phyloP scores from a whole-genome alignment of 2,329 filamentous ascomycete genomes.

The Sclerotinia borealis region DNA sequence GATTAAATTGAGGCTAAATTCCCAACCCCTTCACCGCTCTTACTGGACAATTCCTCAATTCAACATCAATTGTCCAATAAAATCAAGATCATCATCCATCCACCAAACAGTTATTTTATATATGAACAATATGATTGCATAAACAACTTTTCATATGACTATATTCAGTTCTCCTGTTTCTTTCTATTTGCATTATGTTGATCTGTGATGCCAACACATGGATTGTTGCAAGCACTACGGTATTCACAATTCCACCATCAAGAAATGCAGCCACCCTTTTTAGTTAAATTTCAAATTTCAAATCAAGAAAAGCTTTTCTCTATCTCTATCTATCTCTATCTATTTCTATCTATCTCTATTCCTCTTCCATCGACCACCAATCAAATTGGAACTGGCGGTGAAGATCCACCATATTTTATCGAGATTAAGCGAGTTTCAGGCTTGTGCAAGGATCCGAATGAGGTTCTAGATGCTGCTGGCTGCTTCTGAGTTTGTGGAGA shows the following conservation, averaged over 20 bases:
- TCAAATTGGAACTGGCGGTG: constrained; percentile 28
- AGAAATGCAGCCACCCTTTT: constrained; percentile 30
- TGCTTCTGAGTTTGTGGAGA: not conserved
- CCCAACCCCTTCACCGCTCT: constrained; percentile 15
- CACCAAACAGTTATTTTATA: not conserved
- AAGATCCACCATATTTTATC: constrained; percentile 11
- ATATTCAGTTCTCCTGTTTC: constrained; percentile 8
- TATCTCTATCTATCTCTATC: too few relatives aligned
- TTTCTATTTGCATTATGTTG: constrained; percentile 26
- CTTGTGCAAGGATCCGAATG: constrained; percentile 18
- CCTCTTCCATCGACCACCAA: constrained; percentile 11
- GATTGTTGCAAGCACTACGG: constrained; percentile 19
- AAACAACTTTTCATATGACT: not conserved
- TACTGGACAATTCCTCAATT: constrained; percentile 17
- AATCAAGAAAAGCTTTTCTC: not conserved
- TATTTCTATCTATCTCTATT: too few relatives aligned
- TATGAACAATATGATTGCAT: not conserved
- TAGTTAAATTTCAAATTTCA: too few relatives aligned
- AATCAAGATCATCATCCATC: not conserved
- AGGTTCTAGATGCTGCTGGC: constrained; percentile 8
- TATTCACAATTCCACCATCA: constrained; percentile 26
- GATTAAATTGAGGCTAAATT: constrained; percentile 20
- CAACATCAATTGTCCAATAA: not conserved
- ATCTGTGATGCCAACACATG: constrained; percentile 28
- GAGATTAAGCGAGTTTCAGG: constrained; percentile 18